A percentile compares a stretch with the other conserved stretches of the same genome.
These are phyloP conservation scores for Penicillium sp. DNA, from an alignment of 2,329 filamentous ascomycete species.

Conservation along the genomic window DNA sequence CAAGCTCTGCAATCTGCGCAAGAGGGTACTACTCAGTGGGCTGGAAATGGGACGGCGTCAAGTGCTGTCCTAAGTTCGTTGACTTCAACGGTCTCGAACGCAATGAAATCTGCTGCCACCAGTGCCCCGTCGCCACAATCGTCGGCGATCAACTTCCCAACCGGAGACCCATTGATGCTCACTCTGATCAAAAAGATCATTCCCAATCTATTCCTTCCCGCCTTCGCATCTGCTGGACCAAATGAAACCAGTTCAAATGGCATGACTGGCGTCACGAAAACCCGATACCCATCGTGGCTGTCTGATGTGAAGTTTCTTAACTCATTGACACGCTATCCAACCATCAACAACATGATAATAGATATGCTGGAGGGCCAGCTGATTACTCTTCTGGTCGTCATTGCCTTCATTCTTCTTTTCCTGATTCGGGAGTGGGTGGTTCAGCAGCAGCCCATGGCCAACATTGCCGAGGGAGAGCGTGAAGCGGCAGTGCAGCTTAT, in stretches of 20 bases:
- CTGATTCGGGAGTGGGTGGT: conserved; percentile 97
- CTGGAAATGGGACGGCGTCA: conserved; percentile 29
- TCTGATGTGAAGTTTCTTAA: conserved; percentile 59
- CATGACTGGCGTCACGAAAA: conserved; percentile 27
- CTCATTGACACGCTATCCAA: conserved; percentile 62
- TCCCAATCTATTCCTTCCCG: conserved; percentile 33
- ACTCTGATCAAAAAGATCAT: conserved; percentile 47
- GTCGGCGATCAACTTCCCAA: conserved; percentile 42
- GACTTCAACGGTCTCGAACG: conserved; percentile 24
- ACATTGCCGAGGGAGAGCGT: conserved; percentile 62
- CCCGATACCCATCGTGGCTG: conserved; percentile 51
- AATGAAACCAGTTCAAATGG: conserved; percentile 25
- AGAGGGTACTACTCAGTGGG: conserved; percentile 20
- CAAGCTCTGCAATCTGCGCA: conserved; percentile 14
- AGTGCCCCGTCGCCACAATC: conserved; percentile 35
- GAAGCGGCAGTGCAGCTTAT: conserved; percentile 52
- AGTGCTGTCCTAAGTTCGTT: conserved; percentile 15
- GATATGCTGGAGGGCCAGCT: conserved; percentile 88
- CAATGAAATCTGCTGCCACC: conserved; percentile 23
- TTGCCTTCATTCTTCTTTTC: conserved; percentile 95
- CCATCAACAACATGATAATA: conserved; percentile 75
- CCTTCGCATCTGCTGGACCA: conserved; percentile 32
- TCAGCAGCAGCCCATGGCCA: conserved; percentile 91
- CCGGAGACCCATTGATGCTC: conserved; percentile 47
- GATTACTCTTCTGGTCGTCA: conserved; percentile 85